Conservation (phyloP, 768 basidiomycete genomes). For the Trametes punicea region DNA sequence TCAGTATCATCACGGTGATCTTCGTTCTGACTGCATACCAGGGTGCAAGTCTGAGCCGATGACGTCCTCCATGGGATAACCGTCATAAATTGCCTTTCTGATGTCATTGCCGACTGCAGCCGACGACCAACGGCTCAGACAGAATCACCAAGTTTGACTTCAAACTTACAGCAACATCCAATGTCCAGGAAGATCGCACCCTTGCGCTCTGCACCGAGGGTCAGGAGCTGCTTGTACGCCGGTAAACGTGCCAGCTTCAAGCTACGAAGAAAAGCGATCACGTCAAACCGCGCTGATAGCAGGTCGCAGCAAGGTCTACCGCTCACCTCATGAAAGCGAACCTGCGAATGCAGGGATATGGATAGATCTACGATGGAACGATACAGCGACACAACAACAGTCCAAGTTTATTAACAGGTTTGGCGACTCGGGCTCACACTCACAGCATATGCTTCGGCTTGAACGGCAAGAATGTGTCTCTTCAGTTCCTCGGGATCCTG, state of each 20-base stretch:
- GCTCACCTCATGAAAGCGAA: conserved; percentile 23
- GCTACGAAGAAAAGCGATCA: not conserved
- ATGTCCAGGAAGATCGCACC: conserved; percentile 40
- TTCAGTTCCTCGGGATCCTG: conserved; percentile 24
- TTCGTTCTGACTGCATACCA: conserved; percentile 23
- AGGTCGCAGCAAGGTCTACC: no score
- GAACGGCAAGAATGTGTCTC: conserved; percentile 25
- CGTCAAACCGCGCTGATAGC: not conserved
- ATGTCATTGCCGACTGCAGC: conserved; percentile 39
- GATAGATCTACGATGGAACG: conserved; percentile 17
- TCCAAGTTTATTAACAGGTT: no score
- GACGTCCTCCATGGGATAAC: conserved; percentile 37
- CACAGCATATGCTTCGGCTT: conserved; percentile 23
- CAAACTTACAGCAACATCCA: conserved; percentile 39
- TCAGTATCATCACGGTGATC: not conserved
- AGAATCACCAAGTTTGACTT: not conserved
- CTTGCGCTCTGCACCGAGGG: conserved; percentile 33
- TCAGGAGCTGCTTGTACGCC: conserved; percentile 26
- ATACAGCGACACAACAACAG: no score
- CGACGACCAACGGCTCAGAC: not conserved
- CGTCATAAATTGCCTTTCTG: conserved; percentile 37
- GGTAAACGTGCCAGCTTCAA: conserved; percentile 19
- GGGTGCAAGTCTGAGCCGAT: conserved; percentile 34
- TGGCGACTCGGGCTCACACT: not conserved
- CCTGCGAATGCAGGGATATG: conserved; percentile 27